These are phyloP conservation scores for Rhododendron molle DNA, from an alignment of 148 eudicot species.

Conservation along the genomic window DNA sequence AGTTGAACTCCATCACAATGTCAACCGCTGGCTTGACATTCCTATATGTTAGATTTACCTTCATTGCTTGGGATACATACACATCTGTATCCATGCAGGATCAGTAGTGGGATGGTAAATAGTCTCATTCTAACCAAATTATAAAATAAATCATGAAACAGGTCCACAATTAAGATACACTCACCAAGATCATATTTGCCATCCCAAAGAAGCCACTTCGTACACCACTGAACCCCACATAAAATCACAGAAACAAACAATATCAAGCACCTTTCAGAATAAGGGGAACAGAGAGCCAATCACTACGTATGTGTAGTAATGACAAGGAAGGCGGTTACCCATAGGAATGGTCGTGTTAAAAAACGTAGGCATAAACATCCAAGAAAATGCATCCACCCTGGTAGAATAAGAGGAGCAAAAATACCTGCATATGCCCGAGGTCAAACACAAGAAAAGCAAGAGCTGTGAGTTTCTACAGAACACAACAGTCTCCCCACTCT, in stretches of 20 bases:
- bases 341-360: background rate
- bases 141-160: background rate
- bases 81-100: background rate
- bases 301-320: background rate
- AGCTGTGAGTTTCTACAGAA: slow-evolving; percentile 34
- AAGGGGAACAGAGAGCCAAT: background rate
- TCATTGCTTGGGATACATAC: background rate
- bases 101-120: background rate
- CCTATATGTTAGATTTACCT: background rate
- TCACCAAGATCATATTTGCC: slow-evolving; percentile 45
- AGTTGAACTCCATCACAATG: background rate
- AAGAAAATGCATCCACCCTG: background rate
- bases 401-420: background rate
- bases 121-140: background rate
- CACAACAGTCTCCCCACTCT: slow-evolving; percentile 31
- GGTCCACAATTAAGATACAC: slow-evolving; percentile 10
- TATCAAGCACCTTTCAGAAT: background rate
- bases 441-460: slow-evolving; percentile 32
- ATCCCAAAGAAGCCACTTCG: slow-evolving; percentile 47
- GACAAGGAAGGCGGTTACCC: background rate
- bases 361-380: background rate
- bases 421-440: slow-evolving; percentile 54
- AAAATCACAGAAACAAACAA: background rate
- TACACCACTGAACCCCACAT: slow-evolving; percentile 38
- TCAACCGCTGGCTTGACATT: background rate